phyloP scores from a whole-genome alignment of 176 grass and related monocot species.

The Cenchrus americanus region DNA sequence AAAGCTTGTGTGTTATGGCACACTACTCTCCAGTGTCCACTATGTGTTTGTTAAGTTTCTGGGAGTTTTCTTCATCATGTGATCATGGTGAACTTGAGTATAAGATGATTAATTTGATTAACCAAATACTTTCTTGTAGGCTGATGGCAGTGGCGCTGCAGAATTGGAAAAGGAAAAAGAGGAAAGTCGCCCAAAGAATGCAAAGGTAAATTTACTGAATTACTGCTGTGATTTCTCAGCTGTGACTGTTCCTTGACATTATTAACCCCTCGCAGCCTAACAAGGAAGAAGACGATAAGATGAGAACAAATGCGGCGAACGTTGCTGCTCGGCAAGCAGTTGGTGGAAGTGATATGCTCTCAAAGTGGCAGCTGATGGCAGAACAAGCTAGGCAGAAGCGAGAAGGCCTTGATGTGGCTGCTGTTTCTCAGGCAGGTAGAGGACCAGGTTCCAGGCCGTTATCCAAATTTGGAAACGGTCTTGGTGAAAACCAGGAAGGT shows the following conservation, averaged over 20 bases:
- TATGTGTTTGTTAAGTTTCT: slow-evolving; percentile 2
- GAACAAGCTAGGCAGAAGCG: slow-evolving; percentile 92
- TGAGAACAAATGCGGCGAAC: slow-evolving; percentile 94
- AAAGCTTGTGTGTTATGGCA: not conserved
- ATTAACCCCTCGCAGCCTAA: slow-evolving; percentile 62
- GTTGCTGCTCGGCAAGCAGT: slow-evolving; percentile 86
- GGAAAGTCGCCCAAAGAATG: slow-evolving; percentile 74
- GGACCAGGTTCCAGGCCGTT: slow-evolving; percentile 31
- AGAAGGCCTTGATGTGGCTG: slow-evolving; percentile 52
- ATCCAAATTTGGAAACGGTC: slow-evolving; percentile 43
- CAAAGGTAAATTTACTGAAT: slow-evolving; percentile 66
- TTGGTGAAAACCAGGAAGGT: slow-evolving; percentile 65
- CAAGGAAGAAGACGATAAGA: slow-evolving; percentile 99
- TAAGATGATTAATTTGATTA: slow-evolving; percentile 23
- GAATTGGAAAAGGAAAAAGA: slow-evolving; percentile 95
- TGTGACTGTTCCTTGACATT: slow-evolving; percentile 30
- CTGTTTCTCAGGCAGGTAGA: slow-evolving; percentile 40
- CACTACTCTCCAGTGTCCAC: not conserved
- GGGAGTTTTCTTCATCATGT: not conserved
- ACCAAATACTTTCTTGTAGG: slow-evolving; percentile 47
- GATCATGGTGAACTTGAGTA: slow-evolving; percentile 1
- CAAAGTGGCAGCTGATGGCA: slow-evolving; percentile 98
- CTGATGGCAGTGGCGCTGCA: slow-evolving; percentile 49
- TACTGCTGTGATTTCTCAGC: slow-evolving; percentile 5
- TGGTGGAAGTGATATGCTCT: slow-evolving; percentile 94